A percentile compares a stretch with the other conserved stretches of the same genome.
Conservation (phyloP, 2,329 filamentous ascomycete species). For the Huntiella abstrusa region DNA sequence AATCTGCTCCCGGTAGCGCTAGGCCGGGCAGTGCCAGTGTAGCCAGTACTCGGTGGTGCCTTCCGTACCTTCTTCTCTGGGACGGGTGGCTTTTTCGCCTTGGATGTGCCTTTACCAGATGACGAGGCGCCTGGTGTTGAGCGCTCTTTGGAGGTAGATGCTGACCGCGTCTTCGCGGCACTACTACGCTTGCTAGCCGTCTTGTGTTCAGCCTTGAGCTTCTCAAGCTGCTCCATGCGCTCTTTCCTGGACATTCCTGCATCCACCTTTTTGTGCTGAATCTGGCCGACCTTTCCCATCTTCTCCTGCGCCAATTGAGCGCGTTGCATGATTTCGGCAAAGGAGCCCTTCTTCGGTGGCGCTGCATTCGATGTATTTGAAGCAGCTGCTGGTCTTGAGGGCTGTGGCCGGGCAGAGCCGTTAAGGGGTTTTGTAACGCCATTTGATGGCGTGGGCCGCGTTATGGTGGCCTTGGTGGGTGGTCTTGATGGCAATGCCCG, state of each 20-base stretch:
- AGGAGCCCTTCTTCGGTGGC: constrained; percentile 53
- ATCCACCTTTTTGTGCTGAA: constrained; percentile 57
- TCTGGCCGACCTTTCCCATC: constrained; percentile 46
- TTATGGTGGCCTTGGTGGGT: constrained; percentile 12
- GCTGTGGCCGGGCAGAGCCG: background rate
- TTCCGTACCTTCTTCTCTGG: constrained; percentile 42
- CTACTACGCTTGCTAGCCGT: background rate
- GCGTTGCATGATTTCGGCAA: constrained; percentile 53
- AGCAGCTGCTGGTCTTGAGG: background rate
- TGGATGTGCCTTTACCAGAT: background rate
- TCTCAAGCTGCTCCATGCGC: constrained; percentile 24
- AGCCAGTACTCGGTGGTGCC: constrained; percentile 44
- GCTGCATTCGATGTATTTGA: background rate
- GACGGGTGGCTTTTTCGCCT: constrained; percentile 15
- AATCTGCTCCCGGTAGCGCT: constrained; percentile 22
- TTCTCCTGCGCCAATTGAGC: constrained; percentile 45
- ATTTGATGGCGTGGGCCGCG: constrained; percentile 8
- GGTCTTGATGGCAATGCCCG: constrained; percentile 15
- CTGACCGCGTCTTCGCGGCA: background rate
- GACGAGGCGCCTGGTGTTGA: background rate
- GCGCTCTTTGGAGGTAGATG: background rate
- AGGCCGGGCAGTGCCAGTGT: constrained; percentile 45
- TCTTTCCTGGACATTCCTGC: constrained; percentile 37
- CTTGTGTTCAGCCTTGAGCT: constrained; percentile 5
- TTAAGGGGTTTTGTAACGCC: constrained; percentile 3